Conservation (phyloP, 2,329 filamentous ascomycete genomes). For the Plenodomus biglobosus region DNA sequence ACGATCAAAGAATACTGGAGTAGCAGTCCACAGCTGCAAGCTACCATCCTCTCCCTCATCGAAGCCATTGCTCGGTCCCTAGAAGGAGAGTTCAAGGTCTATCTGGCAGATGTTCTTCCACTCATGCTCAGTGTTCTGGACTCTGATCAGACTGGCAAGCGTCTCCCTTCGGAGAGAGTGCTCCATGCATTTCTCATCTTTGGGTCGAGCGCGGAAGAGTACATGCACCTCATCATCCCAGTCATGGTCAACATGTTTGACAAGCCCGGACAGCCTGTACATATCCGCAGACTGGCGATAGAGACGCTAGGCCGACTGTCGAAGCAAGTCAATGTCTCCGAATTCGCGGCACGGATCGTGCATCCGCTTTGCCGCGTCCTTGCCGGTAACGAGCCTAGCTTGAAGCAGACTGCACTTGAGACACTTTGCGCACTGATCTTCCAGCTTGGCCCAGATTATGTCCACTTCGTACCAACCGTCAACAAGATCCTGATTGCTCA, state of each 20-base stretch:
- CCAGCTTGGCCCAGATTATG: slow-evolving; percentile 91
- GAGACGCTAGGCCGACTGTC: slow-evolving; percentile 94
- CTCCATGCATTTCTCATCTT: slow-evolving; percentile 95
- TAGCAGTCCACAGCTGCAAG: slow-evolving; percentile 75
- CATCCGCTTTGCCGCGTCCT: slow-evolving; percentile 87
- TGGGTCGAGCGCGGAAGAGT: slow-evolving; percentile 92
- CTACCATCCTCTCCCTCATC: slow-evolving; percentile 86
- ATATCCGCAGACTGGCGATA: slow-evolving; percentile 83
- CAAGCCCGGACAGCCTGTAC: slow-evolving; percentile 75
- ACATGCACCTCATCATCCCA: slow-evolving; percentile 98
- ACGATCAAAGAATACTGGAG: slow-evolving; percentile 92
- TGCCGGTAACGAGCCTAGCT: slow-evolving; percentile 67
- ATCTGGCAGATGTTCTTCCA: slow-evolving; percentile 83
- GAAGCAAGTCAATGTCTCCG: slow-evolving; percentile 93
- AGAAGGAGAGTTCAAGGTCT: slow-evolving; percentile 97
- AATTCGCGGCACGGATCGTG: slow-evolving; percentile 94
- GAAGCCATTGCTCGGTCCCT: slow-evolving; percentile 92
- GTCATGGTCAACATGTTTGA: slow-evolving; percentile 95
- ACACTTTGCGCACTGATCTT: slow-evolving; percentile 94
- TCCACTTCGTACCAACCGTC: slow-evolving; percentile 90
- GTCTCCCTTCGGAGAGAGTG: slow-evolving; percentile 84
- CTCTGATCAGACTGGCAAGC: slow-evolving; percentile 73
- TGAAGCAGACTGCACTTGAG: slow-evolving; percentile 84
- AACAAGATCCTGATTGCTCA: slow-evolving; percentile 79
- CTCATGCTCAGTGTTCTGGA: slow-evolving; percentile 94